phyloP scores from a whole-genome alignment of 257 asterid genomes.

The Solanum habrochaites region DNA sequence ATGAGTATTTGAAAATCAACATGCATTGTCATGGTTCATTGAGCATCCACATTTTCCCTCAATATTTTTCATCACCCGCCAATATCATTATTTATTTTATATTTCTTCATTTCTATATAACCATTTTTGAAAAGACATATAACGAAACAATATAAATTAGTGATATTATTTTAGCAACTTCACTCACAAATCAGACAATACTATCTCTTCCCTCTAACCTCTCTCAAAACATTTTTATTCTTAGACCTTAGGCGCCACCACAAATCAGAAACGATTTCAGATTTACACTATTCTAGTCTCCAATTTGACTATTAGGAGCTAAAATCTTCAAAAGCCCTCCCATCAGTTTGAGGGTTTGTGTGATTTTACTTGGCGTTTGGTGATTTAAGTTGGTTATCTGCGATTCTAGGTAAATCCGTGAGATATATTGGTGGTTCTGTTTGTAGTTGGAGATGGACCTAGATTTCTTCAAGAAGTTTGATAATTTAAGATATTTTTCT shows the following conservation, averaged over 20 bases:
- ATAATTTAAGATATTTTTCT: no score
- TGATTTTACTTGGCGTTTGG: no score
- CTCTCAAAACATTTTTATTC: neutral
- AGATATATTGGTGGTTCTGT: no score
- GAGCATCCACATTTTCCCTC: neutral
- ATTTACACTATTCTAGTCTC: neutral
- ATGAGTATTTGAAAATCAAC: no score
- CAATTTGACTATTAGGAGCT: neutral
- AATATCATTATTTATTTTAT: neutral
- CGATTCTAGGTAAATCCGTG: no score
- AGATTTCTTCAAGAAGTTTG: no score
- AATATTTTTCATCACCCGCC: neutral
- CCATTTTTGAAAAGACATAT: neutral
- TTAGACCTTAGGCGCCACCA: neutral
- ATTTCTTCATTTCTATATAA: no score
- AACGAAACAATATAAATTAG: neutral
- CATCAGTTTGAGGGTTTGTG: no score
- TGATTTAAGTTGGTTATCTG: no score
- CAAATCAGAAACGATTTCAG: neutral
- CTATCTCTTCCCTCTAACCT: neutral
- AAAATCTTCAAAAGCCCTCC: no score
- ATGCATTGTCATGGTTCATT: neutral
- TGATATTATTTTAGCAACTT: neutral
- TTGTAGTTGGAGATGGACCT: no score
- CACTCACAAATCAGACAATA: neutral